Percentiles rank a stretch among this genome's conserved stretches.
Evolutionary conservation across 768 basidiomycete species (phyloP).

Genomic region (Pleurotus cornucopiae): DNA sequence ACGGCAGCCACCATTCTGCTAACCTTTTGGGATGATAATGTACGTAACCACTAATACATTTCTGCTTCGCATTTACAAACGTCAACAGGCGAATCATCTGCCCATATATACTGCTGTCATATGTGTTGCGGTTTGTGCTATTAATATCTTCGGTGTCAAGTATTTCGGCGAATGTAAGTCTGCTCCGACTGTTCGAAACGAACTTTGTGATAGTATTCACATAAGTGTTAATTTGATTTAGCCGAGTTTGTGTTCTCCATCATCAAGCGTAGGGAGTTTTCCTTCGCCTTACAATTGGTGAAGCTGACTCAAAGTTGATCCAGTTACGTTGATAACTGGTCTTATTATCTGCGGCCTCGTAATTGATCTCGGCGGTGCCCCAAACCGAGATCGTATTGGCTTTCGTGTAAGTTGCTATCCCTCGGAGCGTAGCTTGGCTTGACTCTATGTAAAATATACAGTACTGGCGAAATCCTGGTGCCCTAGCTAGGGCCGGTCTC

Average conservation of each 20-base stretch:
- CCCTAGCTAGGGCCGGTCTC: constrained; percentile 38
- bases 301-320: not conserved
- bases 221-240: constrained; percentile 12
- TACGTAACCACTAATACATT: constrained; percentile 20
- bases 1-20: constrained; percentile 69
- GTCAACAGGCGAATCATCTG: constrained; percentile 39
- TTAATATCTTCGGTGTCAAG: constrained; percentile 68
- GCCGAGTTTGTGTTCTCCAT: constrained; percentile 67
- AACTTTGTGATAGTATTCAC: constrained; percentile 1
- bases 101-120: constrained; percentile 52
- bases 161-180: constrained; percentile 62
- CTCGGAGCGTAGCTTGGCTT: not conserved
- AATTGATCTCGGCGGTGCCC: constrained; percentile 77
- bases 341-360: constrained; percentile 60
- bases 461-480: constrained; percentile 76
- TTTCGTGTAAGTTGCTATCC: constrained; percentile 45
- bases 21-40: constrained; percentile 66
- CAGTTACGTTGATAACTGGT: constrained; percentile 58
- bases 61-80: not conserved
- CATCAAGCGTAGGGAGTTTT: constrained; percentile 48
- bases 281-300: too few species aligned
- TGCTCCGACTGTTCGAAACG: not conserved
- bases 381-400: constrained; percentile 59
- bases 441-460: constrained; percentile 15
- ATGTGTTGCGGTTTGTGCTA: constrained; percentile 47